Percentiles rank a stretch among this genome's conserved stretches.
Evolutionary conservation across 495 filamentous ascomycete species (phyloP).

Genomic region (Penicillium argentinense): DNA sequence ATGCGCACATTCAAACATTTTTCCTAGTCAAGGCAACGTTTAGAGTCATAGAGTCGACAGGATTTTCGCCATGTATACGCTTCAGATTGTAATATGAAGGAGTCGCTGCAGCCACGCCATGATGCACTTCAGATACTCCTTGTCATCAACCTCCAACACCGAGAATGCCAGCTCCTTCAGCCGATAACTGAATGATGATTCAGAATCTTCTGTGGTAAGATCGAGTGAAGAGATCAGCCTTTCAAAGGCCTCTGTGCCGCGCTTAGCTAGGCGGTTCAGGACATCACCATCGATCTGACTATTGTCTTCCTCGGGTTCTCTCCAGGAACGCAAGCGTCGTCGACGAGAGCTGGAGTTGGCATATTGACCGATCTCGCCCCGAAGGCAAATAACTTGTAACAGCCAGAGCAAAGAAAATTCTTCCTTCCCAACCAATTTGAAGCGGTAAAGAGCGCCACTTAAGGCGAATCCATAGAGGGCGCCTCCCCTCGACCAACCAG

Average conservation of each 20-base stretch:
- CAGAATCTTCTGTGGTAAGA: neutral
- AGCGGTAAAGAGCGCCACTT: conserved; percentile 63
- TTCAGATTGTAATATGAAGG: conserved; percentile 13
- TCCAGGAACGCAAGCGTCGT: conserved; percentile 8
- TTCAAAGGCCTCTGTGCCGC: conserved; percentile 43
- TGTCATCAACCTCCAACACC: neutral
- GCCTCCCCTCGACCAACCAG: neutral
- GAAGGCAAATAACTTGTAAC: conserved; percentile 58
- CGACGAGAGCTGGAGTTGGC: neutral
- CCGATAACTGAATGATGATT: neutral
- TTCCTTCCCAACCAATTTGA: conserved; percentile 53
- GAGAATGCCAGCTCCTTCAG: neutral
- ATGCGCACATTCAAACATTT: no score
- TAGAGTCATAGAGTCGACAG: no score
- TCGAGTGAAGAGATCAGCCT: conserved; percentile 29
- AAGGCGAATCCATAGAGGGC: conserved; percentile 58
- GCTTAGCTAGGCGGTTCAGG: conserved; percentile 52
- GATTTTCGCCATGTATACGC: neutral
- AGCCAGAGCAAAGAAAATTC: conserved; percentile 62
- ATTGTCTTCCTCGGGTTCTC: conserved; percentile 32
- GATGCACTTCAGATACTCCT: neutral
- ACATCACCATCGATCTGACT: conserved; percentile 73
- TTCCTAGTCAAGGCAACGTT: no score
- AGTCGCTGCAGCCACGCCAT: conserved; percentile 16
- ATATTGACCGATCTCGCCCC: conserved; percentile 23